phyloP scores from a whole-genome alignment of 2,329 filamentous ascomycete species.

The Chaetomiaceae sp. region DNA sequence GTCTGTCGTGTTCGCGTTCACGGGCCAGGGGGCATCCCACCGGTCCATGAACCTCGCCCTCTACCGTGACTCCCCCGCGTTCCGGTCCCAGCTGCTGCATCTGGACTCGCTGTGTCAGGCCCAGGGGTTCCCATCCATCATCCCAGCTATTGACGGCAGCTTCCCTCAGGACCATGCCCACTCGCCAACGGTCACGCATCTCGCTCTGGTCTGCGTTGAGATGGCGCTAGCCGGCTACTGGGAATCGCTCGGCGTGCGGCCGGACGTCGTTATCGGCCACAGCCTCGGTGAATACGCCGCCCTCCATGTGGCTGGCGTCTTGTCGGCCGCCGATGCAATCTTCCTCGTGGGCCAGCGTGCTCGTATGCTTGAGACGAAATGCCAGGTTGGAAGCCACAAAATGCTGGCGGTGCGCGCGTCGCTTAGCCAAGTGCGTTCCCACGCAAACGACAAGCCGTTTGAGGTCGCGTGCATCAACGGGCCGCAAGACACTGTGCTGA shows the following conservation, averaged over 20 bases:
- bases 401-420: slow-evolving; percentile 42
- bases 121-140: slow-evolving; percentile 54
- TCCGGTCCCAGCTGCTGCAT: slow-evolving; percentile 51
- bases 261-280: slow-evolving; percentile 55
- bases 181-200: slow-evolving; percentile 49
- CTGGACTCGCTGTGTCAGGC: slow-evolving; percentile 50
- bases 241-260: slow-evolving; percentile 50
- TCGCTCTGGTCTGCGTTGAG: slow-evolving; percentile 50
- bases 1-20: slow-evolving; percentile 51
- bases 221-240: slow-evolving; percentile 55
- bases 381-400: slow-evolving; percentile 60
- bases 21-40: slow-evolving; percentile 53
- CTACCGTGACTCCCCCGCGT: slow-evolving; percentile 42
- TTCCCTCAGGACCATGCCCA: slow-evolving; percentile 41
- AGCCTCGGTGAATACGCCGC: slow-evolving; percentile 72
- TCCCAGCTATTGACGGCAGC: slow-evolving; percentile 47
- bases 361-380: slow-evolving; percentile 58
- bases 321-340: slow-evolving; percentile 69
- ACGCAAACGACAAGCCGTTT: neutral
- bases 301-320: slow-evolving; percentile 64
- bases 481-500: slow-evolving; percentile 67
- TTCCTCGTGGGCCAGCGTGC: slow-evolving; percentile 67
- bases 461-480: slow-evolving; percentile 71
- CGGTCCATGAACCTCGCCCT: slow-evolving; percentile 47
- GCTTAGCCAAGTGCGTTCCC: neutral